These are phyloP conservation scores for Thraustochytrium sp. DNA, from an alignment of 352 stramenopile species.

Conservation along the genomic window DNA sequence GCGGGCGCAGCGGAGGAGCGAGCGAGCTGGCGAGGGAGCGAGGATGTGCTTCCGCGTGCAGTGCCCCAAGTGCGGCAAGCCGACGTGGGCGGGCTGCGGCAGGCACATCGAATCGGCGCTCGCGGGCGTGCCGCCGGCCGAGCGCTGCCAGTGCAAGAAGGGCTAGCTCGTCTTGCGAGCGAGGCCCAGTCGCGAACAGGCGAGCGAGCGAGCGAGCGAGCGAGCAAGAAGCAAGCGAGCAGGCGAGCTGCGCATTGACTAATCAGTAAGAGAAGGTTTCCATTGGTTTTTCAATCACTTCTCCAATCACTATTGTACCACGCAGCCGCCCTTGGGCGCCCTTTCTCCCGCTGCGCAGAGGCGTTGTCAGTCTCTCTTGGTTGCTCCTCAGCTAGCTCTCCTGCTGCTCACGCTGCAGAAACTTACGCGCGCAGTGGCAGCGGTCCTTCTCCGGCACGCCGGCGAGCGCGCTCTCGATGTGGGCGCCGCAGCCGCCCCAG, in stretches of 20 bases:
- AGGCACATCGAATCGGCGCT: not conserved
- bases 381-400: not conserved
- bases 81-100: constrained; percentile 3
- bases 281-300: too few relatives aligned
- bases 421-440: constrained; percentile 12
- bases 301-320: too few relatives aligned
- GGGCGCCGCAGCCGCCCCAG: constrained; percentile 38
- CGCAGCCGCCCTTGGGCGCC: too few relatives aligned
- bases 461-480: constrained; percentile 28
- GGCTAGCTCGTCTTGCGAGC: too few relatives aligned
- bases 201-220: too few relatives aligned
- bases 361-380: not conserved
- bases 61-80: constrained; percentile 25
- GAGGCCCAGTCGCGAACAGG: too few relatives aligned
- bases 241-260: too few relatives aligned
- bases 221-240: too few relatives aligned
- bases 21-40: too few relatives aligned
- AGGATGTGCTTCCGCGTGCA: not conserved
- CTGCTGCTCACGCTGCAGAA: not conserved
- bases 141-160: constrained; percentile 25
- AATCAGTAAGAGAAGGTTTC: too few relatives aligned
- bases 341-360: too few relatives aligned
- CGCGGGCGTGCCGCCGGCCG: not conserved
- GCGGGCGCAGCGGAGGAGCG: too few relatives aligned
- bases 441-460: constrained; percentile 22